Evolutionary conservation across 495 filamentous ascomycete genomes (phyloP), one percentile per base, ranked within the genome.

Genomic region (Trichocladium antarcticum): DNA sequence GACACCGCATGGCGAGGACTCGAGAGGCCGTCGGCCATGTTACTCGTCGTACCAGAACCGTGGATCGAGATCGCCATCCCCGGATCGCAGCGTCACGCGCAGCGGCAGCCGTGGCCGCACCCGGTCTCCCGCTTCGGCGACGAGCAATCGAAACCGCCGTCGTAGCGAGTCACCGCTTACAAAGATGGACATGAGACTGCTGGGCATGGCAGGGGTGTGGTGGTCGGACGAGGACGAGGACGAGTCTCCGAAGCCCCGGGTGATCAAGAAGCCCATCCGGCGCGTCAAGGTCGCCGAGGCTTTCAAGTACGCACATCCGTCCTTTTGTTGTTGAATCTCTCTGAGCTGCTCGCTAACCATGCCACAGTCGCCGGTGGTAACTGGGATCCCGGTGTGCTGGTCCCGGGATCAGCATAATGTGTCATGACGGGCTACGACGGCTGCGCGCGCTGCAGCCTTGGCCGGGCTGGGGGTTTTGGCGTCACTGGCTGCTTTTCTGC

Each of bases 91-190:
- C 38, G 42, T 36, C 15, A 58, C 8, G 2, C 37, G 37, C 17
- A 45, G 49, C 21, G 28, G 42, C 8, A 42, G 39, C 39, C 50
- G 50, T 5, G 38, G 36, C 38, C 51, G 47, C 6, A 54, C 43
- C 20, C 50, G 42, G 6, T 28, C 39, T 0, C 45, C 53, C 3
- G 37, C 45, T 15, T 15, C 37, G 9, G 16, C 41, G 16, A 42
- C 42, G 24, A 45, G 47, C n/a, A 31, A 47, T 5, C 49, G 59
- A 21, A 45, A 44, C 5, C 51, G 59, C 24, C 45, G 41, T 21
- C 45, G 60, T 10, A 59, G 60, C 49, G 50, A 56, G 1, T 63
- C 60, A 0, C 60, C 60, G 3, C 50, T 63, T 2, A 61, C 57
- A 2, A 47, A 42, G 6, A 24, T 59, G 11, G 58, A 63, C 36